Percentiles rank a stretch among this genome's conserved stretches.
Conservation (phyloP, 768 basidiomycete genomes). For the Epithele typhae region DNA sequence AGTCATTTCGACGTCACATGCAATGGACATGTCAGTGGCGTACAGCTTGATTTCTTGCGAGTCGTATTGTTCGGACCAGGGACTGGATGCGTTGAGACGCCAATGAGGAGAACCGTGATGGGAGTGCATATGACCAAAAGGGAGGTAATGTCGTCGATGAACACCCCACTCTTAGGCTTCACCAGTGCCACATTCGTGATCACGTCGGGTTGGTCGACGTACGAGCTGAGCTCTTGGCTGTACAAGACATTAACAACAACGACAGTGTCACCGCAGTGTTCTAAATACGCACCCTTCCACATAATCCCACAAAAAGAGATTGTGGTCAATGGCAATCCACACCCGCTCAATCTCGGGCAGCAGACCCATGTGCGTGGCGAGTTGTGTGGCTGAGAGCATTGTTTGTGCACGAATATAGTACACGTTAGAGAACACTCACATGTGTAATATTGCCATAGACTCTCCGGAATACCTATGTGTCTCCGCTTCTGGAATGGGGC, state of each 20-base stretch:
- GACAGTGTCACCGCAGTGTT: too few relatives aligned
- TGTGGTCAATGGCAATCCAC: constrained; percentile 94
- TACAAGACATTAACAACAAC: too few relatives aligned
- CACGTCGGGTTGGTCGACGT: constrained; percentile 84
- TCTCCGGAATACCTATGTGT: constrained; percentile 73
- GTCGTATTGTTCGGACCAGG: constrained; percentile 34
- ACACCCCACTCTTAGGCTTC: constrained; percentile 78
- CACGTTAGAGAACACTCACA: constrained; percentile 33
- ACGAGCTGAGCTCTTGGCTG: constrained; percentile 87
- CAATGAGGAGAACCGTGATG: constrained; percentile 77
- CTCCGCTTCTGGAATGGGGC: constrained; percentile 78
- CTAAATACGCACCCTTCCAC: constrained; percentile 79
- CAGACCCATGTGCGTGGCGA: constrained; percentile 83
- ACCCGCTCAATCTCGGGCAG: constrained; percentile 91
- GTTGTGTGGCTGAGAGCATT: constrained; percentile 47
- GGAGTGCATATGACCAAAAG: constrained; percentile 90
- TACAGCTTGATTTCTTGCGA: constrained; percentile 81
- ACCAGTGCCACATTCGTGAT: constrained; percentile 89
- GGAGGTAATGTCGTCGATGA: constrained; percentile 88
- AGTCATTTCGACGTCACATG: constrained; percentile 81
- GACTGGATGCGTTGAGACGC: constrained; percentile 55
- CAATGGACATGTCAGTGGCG: constrained; percentile 78
- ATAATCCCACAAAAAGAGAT: constrained; percentile 96
- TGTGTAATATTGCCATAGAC: constrained; percentile 73
- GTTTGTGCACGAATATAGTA: constrained; percentile 14